A percentile compares a stretch with the other conserved stretches of the same genome.
phyloP scores from a whole-genome alignment of 176 grass and related monocot species.

The Oryza nivara region DNA sequence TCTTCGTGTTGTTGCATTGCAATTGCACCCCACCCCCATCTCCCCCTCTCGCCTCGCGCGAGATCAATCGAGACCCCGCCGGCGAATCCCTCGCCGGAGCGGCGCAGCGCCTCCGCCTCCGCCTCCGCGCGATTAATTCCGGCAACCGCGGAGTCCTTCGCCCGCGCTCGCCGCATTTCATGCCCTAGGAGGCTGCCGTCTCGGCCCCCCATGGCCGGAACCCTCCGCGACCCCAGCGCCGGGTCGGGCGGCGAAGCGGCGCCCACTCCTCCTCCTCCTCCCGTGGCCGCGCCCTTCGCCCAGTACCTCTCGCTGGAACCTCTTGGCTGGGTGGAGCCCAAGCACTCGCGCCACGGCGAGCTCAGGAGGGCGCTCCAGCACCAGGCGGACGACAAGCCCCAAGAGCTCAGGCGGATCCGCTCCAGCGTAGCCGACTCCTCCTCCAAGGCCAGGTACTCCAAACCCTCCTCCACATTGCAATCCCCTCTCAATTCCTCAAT shows the following conservation, averaged over 20 bases:
- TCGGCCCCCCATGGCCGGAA: constrained; percentile 53
- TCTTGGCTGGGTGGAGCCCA: constrained; percentile 48
- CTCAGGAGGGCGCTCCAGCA: constrained; percentile 63
- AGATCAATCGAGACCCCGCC: neutral
- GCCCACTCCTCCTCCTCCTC: constrained; percentile 23
- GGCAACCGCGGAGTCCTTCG: neutral
- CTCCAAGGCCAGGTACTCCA: constrained; percentile 54
- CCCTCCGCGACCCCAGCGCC: constrained; percentile 32
- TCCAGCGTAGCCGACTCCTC: constrained; percentile 50
- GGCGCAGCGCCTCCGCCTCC: neutral
- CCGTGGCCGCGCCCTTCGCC: constrained; percentile 40
- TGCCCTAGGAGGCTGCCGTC: neutral
- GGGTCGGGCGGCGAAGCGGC: constrained; percentile 31
- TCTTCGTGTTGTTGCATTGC: too few relatives aligned
- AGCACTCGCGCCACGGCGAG: constrained; percentile 62
- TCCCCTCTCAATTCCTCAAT: neutral
- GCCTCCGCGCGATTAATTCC: neutral
- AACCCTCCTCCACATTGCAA: neutral
- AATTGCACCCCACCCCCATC: too few relatives aligned
- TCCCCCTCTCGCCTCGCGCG: too few relatives aligned
- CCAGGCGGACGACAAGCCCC: constrained; percentile 55
- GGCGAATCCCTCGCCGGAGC: constrained; percentile 4
- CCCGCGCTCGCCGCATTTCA: neutral
- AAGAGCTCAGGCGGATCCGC: constrained; percentile 68
- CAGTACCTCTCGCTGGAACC: constrained; percentile 68